Base-by-base conservation (phyloP, 768 basidiomycete genomes). In the Scleroderma bovista region DNA sequence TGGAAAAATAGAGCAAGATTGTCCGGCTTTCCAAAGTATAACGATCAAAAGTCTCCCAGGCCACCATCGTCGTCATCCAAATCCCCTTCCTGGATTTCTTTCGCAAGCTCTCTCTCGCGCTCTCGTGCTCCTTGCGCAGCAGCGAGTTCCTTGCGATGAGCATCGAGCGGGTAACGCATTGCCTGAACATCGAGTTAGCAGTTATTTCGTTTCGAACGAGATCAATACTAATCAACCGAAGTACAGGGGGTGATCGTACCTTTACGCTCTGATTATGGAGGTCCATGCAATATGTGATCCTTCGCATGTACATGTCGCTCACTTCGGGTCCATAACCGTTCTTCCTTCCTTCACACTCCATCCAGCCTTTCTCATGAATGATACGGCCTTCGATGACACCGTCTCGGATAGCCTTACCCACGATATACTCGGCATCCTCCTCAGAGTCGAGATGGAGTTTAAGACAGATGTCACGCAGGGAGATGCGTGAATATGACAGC, bases 371-470 rank as follows among this genome's bases (percentile, higher is more conserved):
- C 69, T 92, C 90, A 62, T 97, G 95, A 51, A 95, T 88, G 57
- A 97, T 81, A 22, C 78, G 77, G 13, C 90, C 93, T 56, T 94
- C 92, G 53, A 98, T 94, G 44, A 98, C 93, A 15, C 92, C n/a
- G n/a, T 97, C 95, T 20, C 95, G 79, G 64, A 97, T 95, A 9
- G 95, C 94, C 70, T 97, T 98, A 34, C 93, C 93, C 3, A 96
- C 95, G 50, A 97, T 93, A 69, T 97, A 97, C 69, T 97, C 95
- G 2, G 94, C 94, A 59, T 98, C 95, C 68, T 97, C 95, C n/a
- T n/a, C n/a, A n/a, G n/a, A n/a, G n/a, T n/a, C n/a, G n/a, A n/a
- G 78, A 57, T 93, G 83, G 26, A 96, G 83, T 72, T 99, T 97
- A 52, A 92, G 76, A 61, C 92, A 93, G 56, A 98, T 92, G 59